Conservation (phyloP, 768 basidiomycete species). For the Tulasnella sp. region DNA sequence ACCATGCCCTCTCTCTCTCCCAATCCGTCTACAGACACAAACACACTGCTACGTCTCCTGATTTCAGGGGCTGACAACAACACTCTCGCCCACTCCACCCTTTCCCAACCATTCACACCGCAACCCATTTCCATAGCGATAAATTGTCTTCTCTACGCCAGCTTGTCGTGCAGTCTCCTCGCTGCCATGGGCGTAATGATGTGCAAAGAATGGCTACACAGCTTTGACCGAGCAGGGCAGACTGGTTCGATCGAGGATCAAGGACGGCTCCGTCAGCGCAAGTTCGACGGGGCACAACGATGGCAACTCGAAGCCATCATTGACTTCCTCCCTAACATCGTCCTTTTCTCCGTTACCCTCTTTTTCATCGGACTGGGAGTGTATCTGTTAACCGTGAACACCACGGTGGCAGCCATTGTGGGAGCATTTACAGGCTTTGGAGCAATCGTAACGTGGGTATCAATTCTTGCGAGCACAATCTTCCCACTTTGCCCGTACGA, state of each 20-base stretch:
- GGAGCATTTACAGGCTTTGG: neutral
- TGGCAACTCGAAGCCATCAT: neutral
- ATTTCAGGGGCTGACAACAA: neutral
- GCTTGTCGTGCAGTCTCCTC: neutral
- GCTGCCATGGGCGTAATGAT: neutral
- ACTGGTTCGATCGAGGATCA: neutral
- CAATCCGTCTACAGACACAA: neutral
- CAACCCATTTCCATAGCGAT: neutral
- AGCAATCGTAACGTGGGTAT: too few species aligned
- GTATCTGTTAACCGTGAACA: neutral
- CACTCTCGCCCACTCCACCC: neutral
- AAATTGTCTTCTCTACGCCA: slow-evolving; percentile 5
- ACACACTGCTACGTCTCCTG: neutral
- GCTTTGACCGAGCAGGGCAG: neutral
- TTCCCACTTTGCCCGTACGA: neutral
- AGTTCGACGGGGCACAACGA: neutral
- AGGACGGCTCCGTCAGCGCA: neutral
- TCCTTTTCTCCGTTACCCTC: neutral
- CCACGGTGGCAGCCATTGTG: neutral
- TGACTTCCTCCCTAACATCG: neutral
- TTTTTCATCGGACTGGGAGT: neutral
- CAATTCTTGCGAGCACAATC: neutral
- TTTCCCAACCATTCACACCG: neutral
- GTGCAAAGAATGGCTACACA: neutral
- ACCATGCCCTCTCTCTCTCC: neutral